Percentiles rank a stretch among this genome's conserved stretches.
phyloP scores from a whole-genome alignment of 2,329 filamentous ascomycete genomes.

The Westerdykella aurantiaca region DNA sequence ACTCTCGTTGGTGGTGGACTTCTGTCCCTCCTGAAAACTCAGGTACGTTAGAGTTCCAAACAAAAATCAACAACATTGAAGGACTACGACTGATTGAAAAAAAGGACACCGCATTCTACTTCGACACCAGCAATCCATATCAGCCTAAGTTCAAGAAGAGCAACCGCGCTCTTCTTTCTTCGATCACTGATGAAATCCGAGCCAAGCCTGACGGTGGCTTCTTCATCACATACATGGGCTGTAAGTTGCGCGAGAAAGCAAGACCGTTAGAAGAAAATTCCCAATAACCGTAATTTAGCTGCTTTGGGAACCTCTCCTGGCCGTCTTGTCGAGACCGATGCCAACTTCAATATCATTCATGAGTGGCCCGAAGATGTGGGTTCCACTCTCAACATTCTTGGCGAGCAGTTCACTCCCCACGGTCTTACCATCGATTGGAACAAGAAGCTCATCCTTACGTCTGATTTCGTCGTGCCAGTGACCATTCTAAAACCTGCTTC shows the following conservation, averaged over 20 bases:
- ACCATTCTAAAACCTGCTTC: slow-evolving; percentile 53
- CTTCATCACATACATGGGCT: slow-evolving; percentile 59
- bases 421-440: slow-evolving; percentile 55
- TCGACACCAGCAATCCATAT: slow-evolving; percentile 55
- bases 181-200: slow-evolving; percentile 58
- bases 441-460: slow-evolving; percentile 54
- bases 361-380: slow-evolving; percentile 56
- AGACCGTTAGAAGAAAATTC: slow-evolving; percentile 6
- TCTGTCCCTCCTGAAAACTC: slow-evolving; percentile 54
- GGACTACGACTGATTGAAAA: slow-evolving; percentile 3
- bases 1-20: slow-evolving; percentile 54
- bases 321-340: slow-evolving; percentile 56
- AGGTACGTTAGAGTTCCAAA: slow-evolving; percentile 16
- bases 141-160: slow-evolving; percentile 55
- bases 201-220: slow-evolving; percentile 59
- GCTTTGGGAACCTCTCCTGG: slow-evolving; percentile 55
- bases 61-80: background rate
- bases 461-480: slow-evolving; percentile 59
- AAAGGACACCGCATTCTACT: slow-evolving; percentile 58
- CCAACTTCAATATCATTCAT: slow-evolving; percentile 55
- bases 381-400: slow-evolving; percentile 52
- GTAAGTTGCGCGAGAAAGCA: slow-evolving; percentile 11
- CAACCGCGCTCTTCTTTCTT: slow-evolving; percentile 54
- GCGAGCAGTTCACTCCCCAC: slow-evolving; percentile 59
- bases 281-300: slow-evolving; percentile 15